Base-by-base conservation (phyloP, 2,329 filamentous ascomycete genomes). In the Coniosporium tulheliwenetii region DNA sequence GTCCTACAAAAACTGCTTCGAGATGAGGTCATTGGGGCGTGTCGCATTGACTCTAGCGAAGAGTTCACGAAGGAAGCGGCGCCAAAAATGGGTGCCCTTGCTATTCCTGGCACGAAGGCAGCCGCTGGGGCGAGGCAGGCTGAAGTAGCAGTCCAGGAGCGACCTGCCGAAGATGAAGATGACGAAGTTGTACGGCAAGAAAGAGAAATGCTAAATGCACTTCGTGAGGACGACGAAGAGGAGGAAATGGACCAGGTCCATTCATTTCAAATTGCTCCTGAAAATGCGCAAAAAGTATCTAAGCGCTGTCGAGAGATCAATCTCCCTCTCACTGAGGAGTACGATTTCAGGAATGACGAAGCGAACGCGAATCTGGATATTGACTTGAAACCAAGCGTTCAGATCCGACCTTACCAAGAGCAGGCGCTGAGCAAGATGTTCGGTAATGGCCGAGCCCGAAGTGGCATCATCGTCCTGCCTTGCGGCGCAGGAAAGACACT, bases 391-490 rank as follows among this genome's bases (percentile, higher is more conserved):
- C 87, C 89, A 0, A 79, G 80, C 42, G 89, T 87, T 0, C 82
- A 89, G 53, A 96, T 96, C 56, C 79, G 89, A 57, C 79, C 75
- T 66, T 98, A 98, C 52, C 91, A 98, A 58, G 91, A 98, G 60
- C 93, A 95, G 64, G 93, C 86, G 48, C 68, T 98, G 8, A 93
- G 85, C 65, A 98, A 98, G 61, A 98, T 98, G 91, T 98, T 98
- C 58, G 89, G 91, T 55, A 98, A 98, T 55, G 89, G 89, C 39
- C 81, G 91, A 61, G 91, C 91, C 10, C 91, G 94, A 65, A 95
- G 86, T 60, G 91, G 91, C 43, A 93, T 98, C 49, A 98, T 98
- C 44, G 91, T 98, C 42, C 63, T 98, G 50, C 91, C 91, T 13
- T 98, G 91, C 58, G 91, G 91, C 50, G 91, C 91, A 13, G 91